Evolutionary conservation across 306 rosid species (phyloP).

Genomic region (Begonia peltatifolia): DNA sequence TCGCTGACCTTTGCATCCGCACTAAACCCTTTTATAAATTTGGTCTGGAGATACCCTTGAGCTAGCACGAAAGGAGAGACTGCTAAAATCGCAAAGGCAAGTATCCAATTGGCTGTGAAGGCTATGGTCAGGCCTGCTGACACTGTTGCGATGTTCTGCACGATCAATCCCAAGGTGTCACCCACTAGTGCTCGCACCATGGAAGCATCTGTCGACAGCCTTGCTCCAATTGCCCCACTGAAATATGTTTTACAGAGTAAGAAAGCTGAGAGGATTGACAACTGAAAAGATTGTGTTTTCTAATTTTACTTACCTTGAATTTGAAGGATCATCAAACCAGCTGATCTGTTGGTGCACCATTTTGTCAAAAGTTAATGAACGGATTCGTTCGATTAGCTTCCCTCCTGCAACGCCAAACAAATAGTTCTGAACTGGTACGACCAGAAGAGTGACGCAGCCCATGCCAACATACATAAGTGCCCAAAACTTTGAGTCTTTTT

Average conservation of each 20-base stretch:
- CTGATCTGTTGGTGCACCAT: slow-evolving; percentile 71
- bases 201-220: slow-evolving; percentile 77
- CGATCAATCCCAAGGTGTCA: slow-evolving; percentile 53
- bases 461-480: slow-evolving; percentile 37
- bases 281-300: not conserved
- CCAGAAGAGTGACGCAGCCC: slow-evolving; percentile 29
- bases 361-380: slow-evolving; percentile 58
- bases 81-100: slow-evolving; percentile 37
- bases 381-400: slow-evolving; percentile 54
- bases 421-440: slow-evolving; percentile 35
- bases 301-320: slow-evolving; percentile 47
- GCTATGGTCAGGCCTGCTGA: slow-evolving; percentile 47
- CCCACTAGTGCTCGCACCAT: slow-evolving; percentile 64
- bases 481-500: slow-evolving; percentile 52
- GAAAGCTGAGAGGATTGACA: not conserved
- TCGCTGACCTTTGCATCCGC: slow-evolving; percentile 72
- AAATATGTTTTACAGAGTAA: not conserved
- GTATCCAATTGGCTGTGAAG: slow-evolving; percentile 74
- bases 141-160: slow-evolving; percentile 52
- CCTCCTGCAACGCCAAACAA: slow-evolving; percentile 77
- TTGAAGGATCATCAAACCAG: slow-evolving; percentile 84
- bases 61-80: slow-evolving; percentile 43
- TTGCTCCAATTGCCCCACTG: slow-evolving; percentile 73
- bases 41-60: slow-evolving; percentile 47
- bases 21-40: slow-evolving; percentile 53